A percentile compares a stretch with the other conserved stretches of the same genome.
Conservation (phyloP, 2,329 filamentous ascomycete species). For the Fusarium foetens region DNA sequence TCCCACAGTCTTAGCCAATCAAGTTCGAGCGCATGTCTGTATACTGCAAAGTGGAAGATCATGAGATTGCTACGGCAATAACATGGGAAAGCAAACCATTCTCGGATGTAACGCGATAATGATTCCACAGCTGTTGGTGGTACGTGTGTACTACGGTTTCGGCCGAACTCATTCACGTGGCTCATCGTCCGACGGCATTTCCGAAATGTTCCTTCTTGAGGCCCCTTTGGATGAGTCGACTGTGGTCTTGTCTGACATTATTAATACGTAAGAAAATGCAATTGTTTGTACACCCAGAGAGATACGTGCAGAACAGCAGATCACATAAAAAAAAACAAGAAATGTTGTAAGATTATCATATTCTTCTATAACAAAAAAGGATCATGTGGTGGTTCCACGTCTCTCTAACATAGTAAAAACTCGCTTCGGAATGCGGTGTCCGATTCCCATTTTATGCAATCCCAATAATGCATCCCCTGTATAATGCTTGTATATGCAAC, state of each 20-base stretch:
- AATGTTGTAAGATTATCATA: conserved; percentile 13
- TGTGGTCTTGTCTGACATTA: conserved; percentile 18
- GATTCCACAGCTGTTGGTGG: neutral
- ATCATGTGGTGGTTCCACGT: conserved; percentile 8
- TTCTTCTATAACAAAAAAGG: conserved; percentile 18
- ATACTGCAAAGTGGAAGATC: conserved; percentile 21
- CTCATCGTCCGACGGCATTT: conserved; percentile 21
- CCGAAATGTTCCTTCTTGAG: conserved; percentile 6
- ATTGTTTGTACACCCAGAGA: neutral
- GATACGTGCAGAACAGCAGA: neutral
- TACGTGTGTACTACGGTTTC: conserved; percentile 4
- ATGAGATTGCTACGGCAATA: conserved; percentile 23
- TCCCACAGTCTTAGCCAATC: neutral
- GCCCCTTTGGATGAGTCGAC: conserved; percentile 6
- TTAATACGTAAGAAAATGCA: conserved; percentile 9
- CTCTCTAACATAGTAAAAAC: conserved; percentile 29
- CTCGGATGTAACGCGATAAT: conserved; percentile 1
- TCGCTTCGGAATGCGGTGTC: conserved; percentile 23
- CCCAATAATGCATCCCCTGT: conserved; percentile 12
- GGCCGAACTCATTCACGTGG: conserved; percentile 29
- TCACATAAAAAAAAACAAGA: neutral
- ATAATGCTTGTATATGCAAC: conserved; percentile 3
- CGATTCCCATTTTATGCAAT: conserved; percentile 20
- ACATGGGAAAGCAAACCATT: conserved; percentile 1
- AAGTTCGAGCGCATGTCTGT: neutral